Conservation (phyloP, 2,329 filamentous ascomycete genomes). For the Pyrenochaeta sp. region DNA sequence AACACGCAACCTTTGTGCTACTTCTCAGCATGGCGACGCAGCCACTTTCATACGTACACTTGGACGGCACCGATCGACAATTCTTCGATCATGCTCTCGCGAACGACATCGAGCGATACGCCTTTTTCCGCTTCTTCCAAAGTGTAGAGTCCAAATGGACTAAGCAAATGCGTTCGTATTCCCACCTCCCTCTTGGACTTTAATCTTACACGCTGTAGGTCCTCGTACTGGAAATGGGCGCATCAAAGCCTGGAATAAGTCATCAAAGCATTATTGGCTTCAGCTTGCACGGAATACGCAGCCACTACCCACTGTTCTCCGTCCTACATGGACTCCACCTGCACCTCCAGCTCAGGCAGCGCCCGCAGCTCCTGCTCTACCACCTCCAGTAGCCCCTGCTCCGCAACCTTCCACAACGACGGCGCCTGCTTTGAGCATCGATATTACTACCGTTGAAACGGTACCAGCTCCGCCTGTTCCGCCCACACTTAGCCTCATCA, state of each 20-base stretch:
- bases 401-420: not conserved
- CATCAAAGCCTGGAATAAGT: conserved; percentile 1
- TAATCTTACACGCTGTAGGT: not conserved
- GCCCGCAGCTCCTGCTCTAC: not conserved
- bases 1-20: not conserved
- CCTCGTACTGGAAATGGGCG: conserved; percentile 1
- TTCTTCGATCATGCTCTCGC: conserved; percentile 2
- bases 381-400: not conserved
- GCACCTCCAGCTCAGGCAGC: not conserved
- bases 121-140: conserved; percentile 8
- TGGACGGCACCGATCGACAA: conserved; percentile 2
- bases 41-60: not conserved
- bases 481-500: not conserved
- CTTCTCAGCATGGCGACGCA: not conserved
- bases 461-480: not conserved
- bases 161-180: not conserved
- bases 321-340: not conserved
- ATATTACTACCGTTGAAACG: not conserved
- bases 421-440: not conserved
- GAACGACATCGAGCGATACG: conserved; percentile 3
- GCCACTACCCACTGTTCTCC: conserved; percentile 1
- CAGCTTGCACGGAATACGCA: not conserved
- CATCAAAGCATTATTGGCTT: not conserved
- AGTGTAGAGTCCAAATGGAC: not conserved
- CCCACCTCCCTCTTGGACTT: not conserved